Percentiles rank a stretch among this genome's conserved stretches.
Evolutionary conservation across 345 rosid species (phyloP).

Genomic region (Pistacia vera): DNA sequence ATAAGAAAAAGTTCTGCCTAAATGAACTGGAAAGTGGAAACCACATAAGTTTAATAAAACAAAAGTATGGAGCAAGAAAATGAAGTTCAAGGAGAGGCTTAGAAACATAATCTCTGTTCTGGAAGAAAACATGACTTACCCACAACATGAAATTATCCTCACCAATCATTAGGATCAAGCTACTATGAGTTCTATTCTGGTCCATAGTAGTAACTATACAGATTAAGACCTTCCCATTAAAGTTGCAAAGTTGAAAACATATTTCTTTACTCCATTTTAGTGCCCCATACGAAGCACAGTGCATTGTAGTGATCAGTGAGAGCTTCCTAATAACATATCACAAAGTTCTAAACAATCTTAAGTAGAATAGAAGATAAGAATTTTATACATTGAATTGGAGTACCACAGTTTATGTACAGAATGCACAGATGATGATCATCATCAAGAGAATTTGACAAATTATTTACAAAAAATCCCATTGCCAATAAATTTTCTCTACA

Average conservation of each 20-base stretch:
- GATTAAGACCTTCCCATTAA: not conserved
- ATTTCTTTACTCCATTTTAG: no score
- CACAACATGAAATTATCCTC: not conserved
- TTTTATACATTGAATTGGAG: constrained; percentile 32
- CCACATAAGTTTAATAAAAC: no score
- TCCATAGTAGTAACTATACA: no score
- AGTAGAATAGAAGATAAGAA: constrained; percentile 3
- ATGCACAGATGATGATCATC: constrained; percentile 13
- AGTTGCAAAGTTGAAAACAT: no score
- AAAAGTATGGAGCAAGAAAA: no score
- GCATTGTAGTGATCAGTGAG: not conserved
- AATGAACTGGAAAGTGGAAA: no score
- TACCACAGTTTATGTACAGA: constrained; percentile 40
- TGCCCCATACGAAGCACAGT: not conserved
- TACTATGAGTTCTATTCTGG: not conserved
- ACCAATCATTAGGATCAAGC: not conserved
- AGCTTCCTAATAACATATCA: not conserved
- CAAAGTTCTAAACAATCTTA: not conserved
- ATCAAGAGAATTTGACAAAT: constrained; percentile 15
- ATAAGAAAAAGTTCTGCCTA: no score
- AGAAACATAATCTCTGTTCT: no score
- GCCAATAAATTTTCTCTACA: constrained; percentile 88
- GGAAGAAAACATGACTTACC: not conserved
- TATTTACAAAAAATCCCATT: constrained; percentile 84
- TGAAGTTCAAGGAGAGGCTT: no score